These are phyloP conservation scores for Trichophyton benhamiae DNA, from an alignment of 2,329 filamentous ascomycete species.

Conservation along the genomic window DNA sequence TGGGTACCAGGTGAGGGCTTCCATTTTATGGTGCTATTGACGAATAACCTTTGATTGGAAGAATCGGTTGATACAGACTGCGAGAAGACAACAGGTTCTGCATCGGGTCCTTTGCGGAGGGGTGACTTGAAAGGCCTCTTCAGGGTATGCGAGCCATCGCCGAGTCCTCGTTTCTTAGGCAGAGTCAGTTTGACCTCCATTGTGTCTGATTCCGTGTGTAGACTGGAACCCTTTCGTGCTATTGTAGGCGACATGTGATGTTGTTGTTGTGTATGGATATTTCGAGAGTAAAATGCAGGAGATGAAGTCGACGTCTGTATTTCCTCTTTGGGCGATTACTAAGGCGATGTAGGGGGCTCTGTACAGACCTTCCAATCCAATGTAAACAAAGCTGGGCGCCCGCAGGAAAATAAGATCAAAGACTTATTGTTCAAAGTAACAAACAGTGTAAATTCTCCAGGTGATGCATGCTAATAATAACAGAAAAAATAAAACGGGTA, in stretches of 20 bases:
- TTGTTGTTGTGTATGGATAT: not conserved
- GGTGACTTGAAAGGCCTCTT: conserved; percentile 63
- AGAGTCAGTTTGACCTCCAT: not conserved
- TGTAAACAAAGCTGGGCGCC: not conserved
- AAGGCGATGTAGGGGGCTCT: not conserved
- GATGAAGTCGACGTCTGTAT: not conserved
- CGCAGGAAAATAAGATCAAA: not conserved
- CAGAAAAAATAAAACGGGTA: conserved; percentile 4
- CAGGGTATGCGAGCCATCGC: conserved; percentile 46
- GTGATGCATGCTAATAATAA: conserved; percentile 1
- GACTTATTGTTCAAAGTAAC: not conserved
- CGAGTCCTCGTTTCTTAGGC: conserved; percentile 50
- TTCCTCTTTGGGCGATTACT: conserved; percentile 3
- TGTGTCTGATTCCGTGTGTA: not conserved
- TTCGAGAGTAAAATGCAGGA: not conserved
- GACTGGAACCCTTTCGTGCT: not conserved
- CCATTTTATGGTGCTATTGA: not conserved
- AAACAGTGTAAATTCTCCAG: not conserved
- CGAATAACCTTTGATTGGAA: not conserved
- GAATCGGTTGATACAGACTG: not conserved
- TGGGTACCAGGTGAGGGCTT: not conserved
- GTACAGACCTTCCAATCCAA: conserved; percentile 13
- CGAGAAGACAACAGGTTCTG: not conserved
- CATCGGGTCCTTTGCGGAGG: conserved; percentile 30
- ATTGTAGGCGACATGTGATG: not conserved